Conservation (phyloP, 768 basidiomycete genomes). For the Calvatia gigantea region DNA sequence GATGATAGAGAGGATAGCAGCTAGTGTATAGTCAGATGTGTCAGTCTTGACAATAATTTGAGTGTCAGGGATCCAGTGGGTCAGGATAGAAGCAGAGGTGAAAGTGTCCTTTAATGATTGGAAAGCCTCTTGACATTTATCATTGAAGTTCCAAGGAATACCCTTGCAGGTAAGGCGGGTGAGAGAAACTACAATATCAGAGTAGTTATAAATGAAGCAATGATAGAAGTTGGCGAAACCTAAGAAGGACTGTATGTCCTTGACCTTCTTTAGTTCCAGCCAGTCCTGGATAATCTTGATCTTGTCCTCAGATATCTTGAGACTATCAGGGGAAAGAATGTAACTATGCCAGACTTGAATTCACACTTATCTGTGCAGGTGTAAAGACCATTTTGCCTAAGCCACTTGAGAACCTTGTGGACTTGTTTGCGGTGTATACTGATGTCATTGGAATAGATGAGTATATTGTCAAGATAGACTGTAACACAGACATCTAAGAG, state of each 20-base stretch:
- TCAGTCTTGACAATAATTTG: no score
- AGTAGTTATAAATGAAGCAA: constrained; percentile 1
- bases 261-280: constrained; percentile 29
- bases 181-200: background rate
- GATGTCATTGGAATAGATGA: constrained; percentile 29
- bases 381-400: constrained; percentile 23
- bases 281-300: constrained; percentile 30
- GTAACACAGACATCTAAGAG: constrained; percentile 25
- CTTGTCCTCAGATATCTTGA: constrained; percentile 35
- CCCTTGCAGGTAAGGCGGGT: background rate
- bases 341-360: constrained; percentile 31
- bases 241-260: no score
- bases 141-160: background rate
- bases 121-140: background rate
- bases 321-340: constrained; percentile 24
- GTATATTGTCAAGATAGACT: constrained; percentile 36
- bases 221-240: background rate
- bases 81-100: background rate
- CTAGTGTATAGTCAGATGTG: background rate
- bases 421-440: constrained; percentile 25
- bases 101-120: background rate
- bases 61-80: background rate
- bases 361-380: constrained; percentile 30
- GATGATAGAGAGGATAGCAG: constrained; percentile 24
- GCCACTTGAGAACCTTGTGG: constrained; percentile 25